These are phyloP conservation scores for Urostyla sp. DNA, from an alignment of 73 alveolate genomes.

Conservation along the genomic window DNA sequence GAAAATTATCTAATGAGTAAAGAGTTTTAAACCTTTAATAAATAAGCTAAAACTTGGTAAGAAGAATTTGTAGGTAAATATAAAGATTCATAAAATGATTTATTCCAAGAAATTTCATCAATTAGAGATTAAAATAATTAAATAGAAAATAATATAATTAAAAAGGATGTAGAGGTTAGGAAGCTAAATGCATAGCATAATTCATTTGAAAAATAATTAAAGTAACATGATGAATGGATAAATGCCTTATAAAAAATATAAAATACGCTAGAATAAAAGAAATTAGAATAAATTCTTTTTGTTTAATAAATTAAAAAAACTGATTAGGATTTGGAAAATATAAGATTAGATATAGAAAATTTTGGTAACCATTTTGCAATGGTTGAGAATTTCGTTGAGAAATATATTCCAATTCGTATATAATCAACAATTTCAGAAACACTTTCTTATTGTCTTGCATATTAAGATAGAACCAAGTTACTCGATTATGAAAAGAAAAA, in stretches of 20 bases:
- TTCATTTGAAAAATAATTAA: not conserved
- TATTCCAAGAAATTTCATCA: slow-evolving; percentile 19
- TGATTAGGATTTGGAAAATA: slow-evolving; percentile 19
- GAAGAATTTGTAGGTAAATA: slow-evolving; percentile 43
- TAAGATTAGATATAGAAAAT: slow-evolving; percentile 31
- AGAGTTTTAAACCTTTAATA: slow-evolving; percentile 27
- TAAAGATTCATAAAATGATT: not conserved
- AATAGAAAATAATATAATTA: not conserved
- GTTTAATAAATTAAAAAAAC: not conserved
- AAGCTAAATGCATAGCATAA: too few relatives aligned
- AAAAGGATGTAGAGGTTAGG: too few relatives aligned
- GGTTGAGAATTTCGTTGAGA: slow-evolving; percentile 61
- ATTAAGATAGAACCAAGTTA: slow-evolving; percentile 30
- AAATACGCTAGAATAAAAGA: slow-evolving; percentile 15
- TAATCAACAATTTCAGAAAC: slow-evolving; percentile 38
- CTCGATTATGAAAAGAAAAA: slow-evolving; percentile 33
- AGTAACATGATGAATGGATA: slow-evolving; percentile 28
- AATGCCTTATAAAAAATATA: not conserved
- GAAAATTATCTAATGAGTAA: too few relatives aligned
- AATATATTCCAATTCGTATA: slow-evolving; percentile 49
- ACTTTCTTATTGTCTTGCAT: slow-evolving; percentile 17
- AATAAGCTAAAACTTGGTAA: slow-evolving; percentile 23
- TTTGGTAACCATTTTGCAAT: slow-evolving; percentile 60
- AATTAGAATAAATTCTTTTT: not conserved
- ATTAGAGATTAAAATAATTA: slow-evolving; percentile 21